Evolutionary conservation across 2,329 filamentous ascomycete species (phyloP), one percentile per base, ranked within the genome.

Genomic region (Pyrenochaeta sp.): DNA sequence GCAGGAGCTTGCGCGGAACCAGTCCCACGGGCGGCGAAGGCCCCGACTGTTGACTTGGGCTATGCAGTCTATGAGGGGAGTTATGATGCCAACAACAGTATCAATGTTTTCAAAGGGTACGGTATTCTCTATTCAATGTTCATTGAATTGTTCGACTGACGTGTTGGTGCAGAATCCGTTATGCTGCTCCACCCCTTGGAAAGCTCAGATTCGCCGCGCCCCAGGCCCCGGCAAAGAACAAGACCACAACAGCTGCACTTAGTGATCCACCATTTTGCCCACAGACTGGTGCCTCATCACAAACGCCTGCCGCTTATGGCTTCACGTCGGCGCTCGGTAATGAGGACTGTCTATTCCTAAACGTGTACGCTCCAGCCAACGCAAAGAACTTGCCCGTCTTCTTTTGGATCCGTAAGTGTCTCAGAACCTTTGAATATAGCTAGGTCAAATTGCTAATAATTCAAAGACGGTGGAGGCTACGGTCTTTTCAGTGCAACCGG

Each of bases 181-280:
- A 82, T 67, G 85, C 85, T 10, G 77, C 79, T 13, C 76, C 84
- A n/a, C 84, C 85, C 5, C 54, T 82, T 0, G 82, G 79, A 1
- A 74, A 84, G 39, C 73, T 85, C 34, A 79, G 85, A 52, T 87
- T 83, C 77, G 75, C 81, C 27, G 81, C 83, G 19, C 85, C 85
- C 0, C 72, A 77, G 15, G 74, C 80, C 34, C 84, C 84, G 22
- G 56, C 51, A 2, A 72, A 69, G 2, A 72, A 77, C 77, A 81
- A 71, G 68, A 77, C 54, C 77, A 79, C 15, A 65, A 77, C 54
- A 44, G 79, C 68, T 51, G 77, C 79, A 15, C 77, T 81, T 0
- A 77, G 80, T 13, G 84, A 86, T 55, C 69, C 72, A 2, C 72
- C 75, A 9, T 50, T 59, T 12, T 76, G 74, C 55, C 74, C 73